Evolutionary conservation across 345 rosid species (phyloP).

Genomic region (Anacardium occidentale): DNA sequence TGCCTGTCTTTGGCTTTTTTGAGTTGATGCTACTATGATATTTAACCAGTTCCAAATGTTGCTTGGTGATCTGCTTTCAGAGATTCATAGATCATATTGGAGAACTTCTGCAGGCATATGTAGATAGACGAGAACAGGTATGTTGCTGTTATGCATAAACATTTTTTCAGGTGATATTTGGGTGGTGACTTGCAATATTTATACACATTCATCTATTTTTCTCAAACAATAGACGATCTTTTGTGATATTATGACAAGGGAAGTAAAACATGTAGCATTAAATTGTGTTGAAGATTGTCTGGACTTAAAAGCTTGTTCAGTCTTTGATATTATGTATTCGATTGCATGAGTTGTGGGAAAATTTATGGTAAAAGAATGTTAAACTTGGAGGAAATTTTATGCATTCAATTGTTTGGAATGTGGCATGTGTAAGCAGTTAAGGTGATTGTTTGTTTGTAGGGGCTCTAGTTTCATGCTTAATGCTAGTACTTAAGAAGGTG

Average conservation of each 20-base stretch:
- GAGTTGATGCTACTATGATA: background rate
- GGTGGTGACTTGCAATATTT: background rate
- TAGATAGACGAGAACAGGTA: conserved; percentile 96
- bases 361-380: background rate
- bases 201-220: background rate
- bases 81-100: conserved; percentile 87
- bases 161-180: background rate
- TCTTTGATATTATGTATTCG: background rate
- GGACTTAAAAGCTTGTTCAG: background rate
- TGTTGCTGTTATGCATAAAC: conserved; percentile 19
- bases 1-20: conserved; percentile 21
- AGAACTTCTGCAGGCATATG: conserved; percentile 84
- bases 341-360: background rate
- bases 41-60: conserved; percentile 13
- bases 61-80: conserved; percentile 43
- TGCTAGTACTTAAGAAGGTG: background rate
- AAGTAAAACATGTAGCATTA: background rate
- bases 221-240: background rate
- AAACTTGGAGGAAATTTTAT: background rate
- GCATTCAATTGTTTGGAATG: too few species aligned
- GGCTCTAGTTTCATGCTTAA: background rate
- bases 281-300: background rate
- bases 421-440: too few species aligned
- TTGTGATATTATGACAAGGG: background rate
- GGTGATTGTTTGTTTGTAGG: background rate